Evolutionary conservation across 495 filamentous ascomycete species (phyloP).

Genomic region (Annulohypoxylon nitens): DNA sequence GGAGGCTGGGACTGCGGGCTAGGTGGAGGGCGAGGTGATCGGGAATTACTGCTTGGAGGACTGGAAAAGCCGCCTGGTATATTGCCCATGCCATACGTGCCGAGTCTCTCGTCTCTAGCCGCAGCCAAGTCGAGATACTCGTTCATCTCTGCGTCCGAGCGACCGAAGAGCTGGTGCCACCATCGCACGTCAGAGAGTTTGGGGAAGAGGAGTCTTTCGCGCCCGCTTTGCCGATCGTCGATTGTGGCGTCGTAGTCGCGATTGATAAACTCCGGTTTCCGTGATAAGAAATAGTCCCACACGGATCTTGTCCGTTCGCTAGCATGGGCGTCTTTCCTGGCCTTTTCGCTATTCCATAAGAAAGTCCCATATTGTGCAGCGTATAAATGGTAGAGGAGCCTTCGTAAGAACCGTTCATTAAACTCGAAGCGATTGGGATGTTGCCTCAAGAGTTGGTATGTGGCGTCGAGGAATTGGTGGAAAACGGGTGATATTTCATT

Average conservation of each 20-base stretch:
- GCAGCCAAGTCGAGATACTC: slow-evolving; percentile 64
- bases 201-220: slow-evolving; percentile 88
- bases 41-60: slow-evolving; percentile 36
- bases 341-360: slow-evolving; percentile 93
- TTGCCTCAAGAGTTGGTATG: slow-evolving; percentile 90
- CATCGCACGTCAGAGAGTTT: slow-evolving; percentile 75
- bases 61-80: slow-evolving; percentile 27
- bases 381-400: slow-evolving; percentile 93
- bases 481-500: slow-evolving; percentile 97
- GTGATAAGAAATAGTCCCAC: slow-evolving; percentile 93
- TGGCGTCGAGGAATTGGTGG: slow-evolving; percentile 97
- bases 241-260: slow-evolving; percentile 79
- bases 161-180: slow-evolving; percentile 92
- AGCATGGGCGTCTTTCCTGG: slow-evolving; percentile 80
- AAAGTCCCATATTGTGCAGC: slow-evolving; percentile 98
- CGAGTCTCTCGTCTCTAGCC: slow-evolving; percentile 46
- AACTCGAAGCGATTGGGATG: slow-evolving; percentile 94
- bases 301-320: slow-evolving; percentile 84
- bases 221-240: slow-evolving; percentile 80
- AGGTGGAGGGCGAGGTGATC: slow-evolving; percentile 43
- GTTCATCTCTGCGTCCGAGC: slow-evolving; percentile 94
- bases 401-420: slow-evolving; percentile 92
- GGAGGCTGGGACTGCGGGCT: slow-evolving; percentile 56
- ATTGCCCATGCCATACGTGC: slow-evolving; percentile 39
- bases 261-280: slow-evolving; percentile 84